Evolutionary conservation across 2,329 filamentous ascomycete species (phyloP).

Genomic region (Domatiomyces catenatus): DNA sequence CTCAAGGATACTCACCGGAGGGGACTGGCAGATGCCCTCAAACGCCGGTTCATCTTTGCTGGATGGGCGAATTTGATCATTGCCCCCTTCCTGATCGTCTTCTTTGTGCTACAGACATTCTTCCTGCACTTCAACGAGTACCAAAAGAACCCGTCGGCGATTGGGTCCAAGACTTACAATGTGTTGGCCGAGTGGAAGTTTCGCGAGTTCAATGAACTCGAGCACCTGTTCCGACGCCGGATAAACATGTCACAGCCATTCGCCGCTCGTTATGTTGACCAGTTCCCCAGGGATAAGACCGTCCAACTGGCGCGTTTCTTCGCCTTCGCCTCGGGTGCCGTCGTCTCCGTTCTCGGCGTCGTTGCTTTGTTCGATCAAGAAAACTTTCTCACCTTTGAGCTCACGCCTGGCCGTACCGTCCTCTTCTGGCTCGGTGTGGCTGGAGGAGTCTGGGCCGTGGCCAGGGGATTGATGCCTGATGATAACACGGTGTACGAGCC

Average conservation of each 20-base stretch:
- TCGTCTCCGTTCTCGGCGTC: slow-evolving; percentile 70
- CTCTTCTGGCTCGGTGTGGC: slow-evolving; percentile 81
- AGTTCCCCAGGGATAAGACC: slow-evolving; percentile 91
- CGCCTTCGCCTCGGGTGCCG: slow-evolving; percentile 71
- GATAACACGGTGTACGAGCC: slow-evolving; percentile 85
- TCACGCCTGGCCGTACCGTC: slow-evolving; percentile 73
- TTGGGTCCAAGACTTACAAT: slow-evolving; percentile 82
- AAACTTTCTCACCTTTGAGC: slow-evolving; percentile 78
- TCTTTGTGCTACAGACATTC: slow-evolving; percentile 77
- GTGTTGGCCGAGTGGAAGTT: slow-evolving; percentile 96
- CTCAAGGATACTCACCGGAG: slow-evolving; percentile 68
- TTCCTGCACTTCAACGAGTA: slow-evolving; percentile 96
- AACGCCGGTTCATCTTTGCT: slow-evolving; percentile 62
- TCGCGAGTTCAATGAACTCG: slow-evolving; percentile 91
- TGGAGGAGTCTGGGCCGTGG: slow-evolving; percentile 66
- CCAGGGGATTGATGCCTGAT: slow-evolving; percentile 69
- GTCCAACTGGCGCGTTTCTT: slow-evolving; percentile 72
- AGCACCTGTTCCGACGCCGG: slow-evolving; percentile 77
- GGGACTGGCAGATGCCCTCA: slow-evolving; percentile 62
- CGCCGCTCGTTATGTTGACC: slow-evolving; percentile 79
- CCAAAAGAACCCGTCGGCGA: slow-evolving; percentile 76
- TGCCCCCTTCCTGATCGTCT: slow-evolving; percentile 74
- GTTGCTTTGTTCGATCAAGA: slow-evolving; percentile 82
- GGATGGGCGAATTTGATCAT: slow-evolving; percentile 75
- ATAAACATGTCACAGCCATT: slow-evolving; percentile 91